Evolutionary conservation across 2,329 filamentous ascomycete genomes (phyloP), one percentile per base, ranked within the genome.

Genomic region (Pleurostoma richardsiae): DNA sequence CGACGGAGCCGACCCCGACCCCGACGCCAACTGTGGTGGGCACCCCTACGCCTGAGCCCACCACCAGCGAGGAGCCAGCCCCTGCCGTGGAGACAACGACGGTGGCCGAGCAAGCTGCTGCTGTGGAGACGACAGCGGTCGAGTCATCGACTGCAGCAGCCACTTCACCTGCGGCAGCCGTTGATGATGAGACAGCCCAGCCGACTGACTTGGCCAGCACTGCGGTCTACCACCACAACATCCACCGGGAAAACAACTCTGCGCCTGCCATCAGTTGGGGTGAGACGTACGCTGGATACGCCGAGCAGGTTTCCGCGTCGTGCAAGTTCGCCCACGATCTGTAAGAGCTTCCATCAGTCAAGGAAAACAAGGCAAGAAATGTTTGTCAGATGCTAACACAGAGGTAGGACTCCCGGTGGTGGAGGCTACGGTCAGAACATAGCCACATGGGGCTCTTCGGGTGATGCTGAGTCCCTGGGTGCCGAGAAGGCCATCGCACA

Each of bases 381-480:
- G 4, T 49, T 39, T 19, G 19, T 19, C 19, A 26, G 28, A 39
- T 11, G 27, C 3, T 45, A 2, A 28, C 11, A n/a, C n/a, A 30
- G 30, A 26, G 6, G 49, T 56, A 82, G 77, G 57, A 64, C 71
- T 29, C 71, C 78, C 41, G 79, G 80, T 52, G 74, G 71, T 43
- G 82, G 81, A 46, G 74, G 77, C 40, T 95, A 94, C 61, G 94
- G 94, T 53, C 94, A 99, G 73, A 99, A 97, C 78, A 85, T 97
- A 49, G 92, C 88, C 60, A 83, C 85, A 55, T 76, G 66, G 62
- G 76, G 69, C 42, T 66, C 66, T 42, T 65, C 66, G 29, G 66
- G 58, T 36, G 56, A 71, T 41, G 64, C 71, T 28, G 54, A 65
- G 50, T 52, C 60, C 51, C 74, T 84, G 54, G 75, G 80, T 50